Base-by-base conservation (phyloP, 306 rosid genomes). In the Gleditsia sinensis region DNA sequence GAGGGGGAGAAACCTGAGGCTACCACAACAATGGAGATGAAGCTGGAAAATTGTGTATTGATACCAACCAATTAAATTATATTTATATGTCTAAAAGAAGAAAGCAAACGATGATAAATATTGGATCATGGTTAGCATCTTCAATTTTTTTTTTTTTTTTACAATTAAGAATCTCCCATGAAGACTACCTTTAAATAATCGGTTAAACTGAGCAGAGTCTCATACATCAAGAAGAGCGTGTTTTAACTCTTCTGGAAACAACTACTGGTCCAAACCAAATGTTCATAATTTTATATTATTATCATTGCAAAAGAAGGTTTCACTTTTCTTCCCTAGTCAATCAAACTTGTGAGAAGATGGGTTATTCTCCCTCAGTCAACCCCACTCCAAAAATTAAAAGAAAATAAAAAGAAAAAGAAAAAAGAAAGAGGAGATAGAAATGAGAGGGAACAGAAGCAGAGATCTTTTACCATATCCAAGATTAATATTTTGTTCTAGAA, bases 31-130 rank as follows among this genome's bases (percentile, higher is more conserved):
- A 27, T 5, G 5, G 62, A 56, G 11, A n/a, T 48, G 7, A 1
- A 17, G 19, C 27, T 37, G n/a, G 53, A 28, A 23, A 69, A 50
- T 33, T 57, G 45, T 14, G 48, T 24, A 57, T 58, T 32, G 23
- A 58, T 32, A 5, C 12, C 28, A 16, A 68, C 59, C 46, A 75
- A 59, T 49, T 40, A 39, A 1, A 70, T 58, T 43, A 73, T 39
- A 67, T 13, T 11, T 27, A 7, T 6, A 37, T 4, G 32, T 34
- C 13, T 50, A 20, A 33, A 36, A 19, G 19, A 28, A 48, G 13
- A 73, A 67, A 28, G 58, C 19, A 28, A 69, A 49, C 37, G 23
- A 2, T 10, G 25, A 61, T 34, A 32, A 21, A 45, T 9, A 53
- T 21, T 21, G 28, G 13, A 37, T 25, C 54, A 62, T 36, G 46